These are phyloP conservation scores for Didymella lethalis DNA, from an alignment of 2,329 filamentous ascomycete species.

Conservation along the genomic window DNA sequence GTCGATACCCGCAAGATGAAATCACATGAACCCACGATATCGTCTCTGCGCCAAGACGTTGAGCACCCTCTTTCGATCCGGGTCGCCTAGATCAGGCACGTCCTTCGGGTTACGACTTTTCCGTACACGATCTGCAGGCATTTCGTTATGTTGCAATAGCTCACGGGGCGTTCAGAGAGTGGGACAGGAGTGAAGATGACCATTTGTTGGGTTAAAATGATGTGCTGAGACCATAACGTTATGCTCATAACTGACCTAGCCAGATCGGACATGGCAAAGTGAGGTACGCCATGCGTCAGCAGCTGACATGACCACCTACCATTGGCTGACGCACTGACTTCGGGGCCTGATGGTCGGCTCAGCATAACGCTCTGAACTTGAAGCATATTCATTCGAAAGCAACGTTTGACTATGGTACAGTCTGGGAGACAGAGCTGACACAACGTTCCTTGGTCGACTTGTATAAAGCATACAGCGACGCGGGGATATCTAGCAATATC, in stretches of 20 bases:
- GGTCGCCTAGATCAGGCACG: conserved; percentile 37
- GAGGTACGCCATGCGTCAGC: conserved; percentile 10
- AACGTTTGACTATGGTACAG: background rate
- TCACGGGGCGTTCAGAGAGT: conserved; percentile 20
- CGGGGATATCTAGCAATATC: background rate
- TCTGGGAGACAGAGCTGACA: background rate
- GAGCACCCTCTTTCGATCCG: conserved; percentile 42
- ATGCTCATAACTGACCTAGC: conserved; percentile 23
- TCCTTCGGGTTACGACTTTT: conserved; percentile 32
- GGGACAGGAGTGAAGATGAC: background rate
- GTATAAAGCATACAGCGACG: background rate
- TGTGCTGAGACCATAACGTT: conserved; percentile 35
- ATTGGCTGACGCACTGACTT: conserved; percentile 6
- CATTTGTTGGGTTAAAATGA: conserved; percentile 15
- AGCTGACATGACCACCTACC: background rate
- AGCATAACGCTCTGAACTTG: background rate
- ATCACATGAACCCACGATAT: conserved; percentile 35
- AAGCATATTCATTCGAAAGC: background rate
- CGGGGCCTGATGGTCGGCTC: background rate
- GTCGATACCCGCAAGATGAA: background rate
- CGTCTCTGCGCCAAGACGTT: conserved; percentile 44
- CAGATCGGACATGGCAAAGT: conserved; percentile 1
- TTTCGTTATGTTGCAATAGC: conserved; percentile 26
- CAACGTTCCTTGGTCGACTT: background rate
- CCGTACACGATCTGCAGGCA: conserved; percentile 32